Percentiles rank a stretch among this genome's conserved stretches.
Conservation (phyloP, 148 eudicot species). For the Agrostemma githago region DNA sequence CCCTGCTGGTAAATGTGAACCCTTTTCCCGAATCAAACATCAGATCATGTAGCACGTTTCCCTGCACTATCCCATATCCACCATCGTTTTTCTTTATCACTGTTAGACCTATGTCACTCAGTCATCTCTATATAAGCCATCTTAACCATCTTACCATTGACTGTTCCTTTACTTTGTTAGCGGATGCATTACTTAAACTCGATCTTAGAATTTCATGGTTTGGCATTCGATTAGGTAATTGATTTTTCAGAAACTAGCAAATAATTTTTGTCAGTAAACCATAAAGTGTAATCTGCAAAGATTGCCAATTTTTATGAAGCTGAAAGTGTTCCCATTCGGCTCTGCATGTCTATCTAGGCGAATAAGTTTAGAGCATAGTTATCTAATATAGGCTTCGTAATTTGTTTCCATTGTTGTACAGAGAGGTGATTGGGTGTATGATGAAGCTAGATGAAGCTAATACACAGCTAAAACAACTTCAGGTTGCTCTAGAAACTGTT, state of each 20-base stretch:
- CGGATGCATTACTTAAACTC: not conserved
- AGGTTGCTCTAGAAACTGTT: slow-evolving; percentile 60
- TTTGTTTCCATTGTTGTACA: slow-evolving; percentile 26
- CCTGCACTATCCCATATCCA: not conserved
- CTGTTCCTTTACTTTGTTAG: not conserved
- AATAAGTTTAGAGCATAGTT: not conserved
- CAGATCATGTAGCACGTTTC: not conserved
- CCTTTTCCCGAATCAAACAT: not conserved
- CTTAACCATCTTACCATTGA: not conserved
- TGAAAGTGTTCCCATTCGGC: not conserved
- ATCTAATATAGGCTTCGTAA: slow-evolving; percentile 1
- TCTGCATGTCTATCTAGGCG: not conserved
- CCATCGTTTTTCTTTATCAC: not conserved
- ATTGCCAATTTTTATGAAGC: not conserved
- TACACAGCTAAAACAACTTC: slow-evolving; percentile 56
- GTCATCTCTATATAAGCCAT: not conserved
- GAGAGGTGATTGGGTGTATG: slow-evolving; percentile 85
- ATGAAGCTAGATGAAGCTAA: slow-evolving; percentile 66
- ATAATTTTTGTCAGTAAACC: not conserved
- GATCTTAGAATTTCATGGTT: not conserved
- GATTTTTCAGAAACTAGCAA: not conserved
- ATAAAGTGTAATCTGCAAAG: not conserved
- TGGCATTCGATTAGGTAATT: not conserved
- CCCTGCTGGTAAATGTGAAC: not conserved
- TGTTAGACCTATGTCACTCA: not conserved